Percentiles rank a stretch among this genome's conserved stretches.
Evolutionary conservation across 2,329 filamentous ascomycete species (phyloP).

Genomic region (Nemania abortiva): DNA sequence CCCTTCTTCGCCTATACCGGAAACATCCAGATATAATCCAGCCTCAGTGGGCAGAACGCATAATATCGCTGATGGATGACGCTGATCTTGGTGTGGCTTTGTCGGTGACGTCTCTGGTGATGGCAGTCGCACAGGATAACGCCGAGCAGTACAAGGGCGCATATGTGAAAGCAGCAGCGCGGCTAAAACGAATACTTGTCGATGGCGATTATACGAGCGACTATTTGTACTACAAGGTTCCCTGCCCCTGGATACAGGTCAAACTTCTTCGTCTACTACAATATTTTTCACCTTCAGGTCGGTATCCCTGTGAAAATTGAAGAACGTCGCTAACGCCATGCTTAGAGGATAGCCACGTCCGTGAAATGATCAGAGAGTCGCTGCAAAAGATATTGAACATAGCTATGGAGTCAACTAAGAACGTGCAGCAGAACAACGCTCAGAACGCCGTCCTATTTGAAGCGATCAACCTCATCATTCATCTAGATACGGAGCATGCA

Average conservation of each 20-base stretch:
- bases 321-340: slow-evolving; percentile 45
- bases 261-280: slow-evolving; percentile 92
- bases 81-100: slow-evolving; percentile 92
- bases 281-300: slow-evolving; percentile 95
- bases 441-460: slow-evolving; percentile 98
- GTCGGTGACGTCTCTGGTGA: slow-evolving; percentile 94
- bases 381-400: slow-evolving; percentile 91
- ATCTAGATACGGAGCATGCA: slow-evolving; percentile 92
- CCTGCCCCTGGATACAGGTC: slow-evolving; percentile 97
- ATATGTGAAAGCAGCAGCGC: slow-evolving; percentile 91
- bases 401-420: slow-evolving; percentile 94
- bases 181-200: slow-evolving; percentile 89
- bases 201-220: slow-evolving; percentile 90
- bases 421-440: slow-evolving; percentile 98
- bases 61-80: slow-evolving; percentile 99
- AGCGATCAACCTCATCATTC: slow-evolving; percentile 98
- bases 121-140: slow-evolving; percentile 93
- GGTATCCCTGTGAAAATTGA: slow-evolving; percentile 50
- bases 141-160: slow-evolving; percentile 94
- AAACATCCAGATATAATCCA: slow-evolving; percentile 95
- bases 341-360: slow-evolving; percentile 89
- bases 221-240: slow-evolving; percentile 99
- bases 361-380: slow-evolving; percentile 91
- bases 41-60: slow-evolving; percentile 96
- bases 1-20: slow-evolving; percentile 90